These are phyloP conservation scores for Ottelia alismoides DNA, from an alignment of 106 monocot genomes.

Conservation along the genomic window DNA sequence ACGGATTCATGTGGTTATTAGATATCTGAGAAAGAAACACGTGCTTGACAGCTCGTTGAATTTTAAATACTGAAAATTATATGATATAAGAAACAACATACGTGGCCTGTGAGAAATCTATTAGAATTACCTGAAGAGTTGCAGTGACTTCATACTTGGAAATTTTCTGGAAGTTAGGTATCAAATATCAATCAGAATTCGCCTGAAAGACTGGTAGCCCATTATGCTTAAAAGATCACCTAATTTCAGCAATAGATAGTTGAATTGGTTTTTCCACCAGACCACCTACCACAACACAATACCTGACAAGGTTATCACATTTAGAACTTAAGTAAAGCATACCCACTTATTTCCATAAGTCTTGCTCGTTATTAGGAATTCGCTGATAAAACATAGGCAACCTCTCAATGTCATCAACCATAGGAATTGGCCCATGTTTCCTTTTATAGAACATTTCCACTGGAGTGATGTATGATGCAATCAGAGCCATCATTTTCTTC, in stretches of 20 bases:
- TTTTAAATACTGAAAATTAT: neutral
- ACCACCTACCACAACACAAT: conserved; percentile 47
- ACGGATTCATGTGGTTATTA: no score
- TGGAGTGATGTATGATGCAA: conserved; percentile 65
- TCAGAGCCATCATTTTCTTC: conserved; percentile 50
- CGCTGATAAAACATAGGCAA: neutral
- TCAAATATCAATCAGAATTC: conserved; percentile 6
- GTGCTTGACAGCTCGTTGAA: no score
- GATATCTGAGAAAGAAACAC: no score
- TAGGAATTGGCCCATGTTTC: conserved; percentile 90
- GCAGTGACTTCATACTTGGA: conserved; percentile 79
- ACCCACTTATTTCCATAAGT: neutral
- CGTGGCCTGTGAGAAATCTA: neutral
- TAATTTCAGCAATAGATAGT: conserved; percentile 64
- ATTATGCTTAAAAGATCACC: conserved; percentile 16
- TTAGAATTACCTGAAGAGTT: conserved; percentile 54
- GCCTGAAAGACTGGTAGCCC: neutral
- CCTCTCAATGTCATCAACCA: conserved; percentile 70
- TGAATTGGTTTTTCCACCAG: conserved; percentile 45
- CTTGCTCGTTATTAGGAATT: neutral
- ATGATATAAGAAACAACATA: neutral
- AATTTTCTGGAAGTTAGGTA: conserved; percentile 36
- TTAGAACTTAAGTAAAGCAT: neutral
- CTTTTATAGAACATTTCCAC: conserved; percentile 87
- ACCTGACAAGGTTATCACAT: conserved; percentile 22